Evolutionary conservation across 169 alveolate species (phyloP).

Genomic region (Cryptosporidium baileyi): DNA sequence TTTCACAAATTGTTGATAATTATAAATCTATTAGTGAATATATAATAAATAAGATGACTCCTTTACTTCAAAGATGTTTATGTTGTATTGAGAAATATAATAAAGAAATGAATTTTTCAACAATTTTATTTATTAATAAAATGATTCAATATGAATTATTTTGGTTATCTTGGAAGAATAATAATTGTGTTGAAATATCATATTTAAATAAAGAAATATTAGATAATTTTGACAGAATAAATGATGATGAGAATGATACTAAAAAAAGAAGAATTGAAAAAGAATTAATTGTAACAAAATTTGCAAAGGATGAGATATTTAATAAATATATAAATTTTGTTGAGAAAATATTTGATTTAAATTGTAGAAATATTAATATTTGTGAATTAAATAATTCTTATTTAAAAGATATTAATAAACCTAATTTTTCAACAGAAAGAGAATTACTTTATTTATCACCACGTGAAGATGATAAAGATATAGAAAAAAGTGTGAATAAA

Average conservation of each 20-base stretch:
- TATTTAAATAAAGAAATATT: neutral
- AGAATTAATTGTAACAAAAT: conserved; percentile 2
- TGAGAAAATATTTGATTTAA: neutral
- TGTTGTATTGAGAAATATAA: conserved; percentile 2
- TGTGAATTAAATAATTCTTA: neutral
- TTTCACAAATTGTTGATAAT: neutral
- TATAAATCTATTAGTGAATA: conserved; percentile 1
- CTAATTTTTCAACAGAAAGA: conserved; percentile 55
- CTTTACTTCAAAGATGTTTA: conserved; percentile 20
- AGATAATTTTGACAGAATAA: neutral
- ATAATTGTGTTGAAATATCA: conserved; percentile 34
- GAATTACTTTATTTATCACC: conserved; percentile 20
- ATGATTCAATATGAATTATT: conserved; percentile 48
- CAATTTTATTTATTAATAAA: neutral
- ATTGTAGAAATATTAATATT: neutral
- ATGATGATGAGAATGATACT: neutral
- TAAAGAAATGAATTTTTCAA: neutral
- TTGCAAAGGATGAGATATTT: conserved; percentile 6
- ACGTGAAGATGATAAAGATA: neutral
- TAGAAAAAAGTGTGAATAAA: neutral
- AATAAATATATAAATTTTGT: conserved; percentile 28
- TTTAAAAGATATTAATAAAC: neutral
- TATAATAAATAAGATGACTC: conserved; percentile 4
- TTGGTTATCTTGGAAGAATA: conserved; percentile 44
- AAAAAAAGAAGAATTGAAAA: conserved; percentile 52